Percentiles rank a stretch among this genome's conserved stretches.
phyloP scores from a whole-genome alignment of 2,329 filamentous ascomycete species.

The Claviceps paspali region DNA sequence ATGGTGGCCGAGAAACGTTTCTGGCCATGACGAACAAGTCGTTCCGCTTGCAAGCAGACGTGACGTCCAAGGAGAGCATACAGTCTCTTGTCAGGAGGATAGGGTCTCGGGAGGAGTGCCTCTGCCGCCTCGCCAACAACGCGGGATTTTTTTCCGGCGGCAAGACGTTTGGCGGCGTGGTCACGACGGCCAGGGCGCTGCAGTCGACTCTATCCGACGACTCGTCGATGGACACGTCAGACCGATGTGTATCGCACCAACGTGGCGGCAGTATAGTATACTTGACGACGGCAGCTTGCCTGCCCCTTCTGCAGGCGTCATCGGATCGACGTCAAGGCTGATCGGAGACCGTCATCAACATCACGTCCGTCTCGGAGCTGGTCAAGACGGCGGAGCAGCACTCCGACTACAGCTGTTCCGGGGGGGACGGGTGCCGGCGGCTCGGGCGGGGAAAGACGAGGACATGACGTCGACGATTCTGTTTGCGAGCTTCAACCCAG shows the following conservation, averaged over 20 bases:
- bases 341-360: constrained; percentile 50
- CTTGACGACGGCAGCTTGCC: constrained; percentile 47
- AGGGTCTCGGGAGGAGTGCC: constrained; percentile 35
- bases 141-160: constrained; percentile 46
- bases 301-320: constrained; percentile 42
- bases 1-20: constrained; percentile 43
- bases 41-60: constrained; percentile 45
- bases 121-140: constrained; percentile 56
- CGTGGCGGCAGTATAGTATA: constrained; percentile 52
- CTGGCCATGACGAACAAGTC: constrained; percentile 36
- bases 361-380: constrained; percentile 51
- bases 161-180: constrained; percentile 33
- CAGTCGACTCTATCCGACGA: constrained; percentile 53
- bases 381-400: constrained; percentile 49
- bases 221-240: constrained; percentile 55
- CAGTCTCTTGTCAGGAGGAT: constrained; percentile 42
- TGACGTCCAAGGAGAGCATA: constrained; percentile 46
- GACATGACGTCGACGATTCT: constrained; percentile 57
- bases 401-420: constrained; percentile 48
- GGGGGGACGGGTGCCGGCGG: constrained; percentile 48
- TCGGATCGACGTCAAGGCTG: constrained; percentile 27
- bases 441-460: constrained; percentile 51
- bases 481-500: constrained; percentile 30
- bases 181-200: constrained; percentile 34
- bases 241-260: constrained; percentile 59